Percentiles rank a stretch among this genome's conserved stretches.
These are phyloP conservation scores for Fraxinus anomala DNA, from an alignment of 257 asterid species.

Conservation along the genomic window DNA sequence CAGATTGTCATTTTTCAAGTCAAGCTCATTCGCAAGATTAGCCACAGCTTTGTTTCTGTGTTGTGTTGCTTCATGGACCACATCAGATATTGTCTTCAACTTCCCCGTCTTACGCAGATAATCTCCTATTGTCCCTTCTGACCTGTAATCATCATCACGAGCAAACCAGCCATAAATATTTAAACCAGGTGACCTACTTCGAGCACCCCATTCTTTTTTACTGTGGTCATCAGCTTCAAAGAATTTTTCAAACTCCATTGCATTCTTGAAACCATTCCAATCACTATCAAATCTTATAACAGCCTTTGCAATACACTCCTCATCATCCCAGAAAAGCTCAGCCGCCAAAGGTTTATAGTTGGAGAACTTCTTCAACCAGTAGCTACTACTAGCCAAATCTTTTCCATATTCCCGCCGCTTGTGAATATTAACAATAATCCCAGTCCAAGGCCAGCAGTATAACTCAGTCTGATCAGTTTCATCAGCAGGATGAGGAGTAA, in stretches of 20 bases:
- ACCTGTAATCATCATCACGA: conserved; percentile 54
- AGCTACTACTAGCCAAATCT: conserved; percentile 28
- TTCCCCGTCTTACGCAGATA: conserved; percentile 50
- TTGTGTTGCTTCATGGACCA: conserved; percentile 43
- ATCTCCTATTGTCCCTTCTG: conserved; percentile 59
- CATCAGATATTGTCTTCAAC: conserved; percentile 51
- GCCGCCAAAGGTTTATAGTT: conserved; percentile 54
- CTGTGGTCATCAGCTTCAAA: conserved; percentile 48
- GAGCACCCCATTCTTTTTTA: conserved; percentile 54
- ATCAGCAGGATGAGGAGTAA: conserved; percentile 34
- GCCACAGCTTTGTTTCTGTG: conserved; percentile 54
- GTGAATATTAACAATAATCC: conserved; percentile 55
- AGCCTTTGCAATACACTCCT: conserved; percentile 39
- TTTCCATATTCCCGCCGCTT: conserved; percentile 34
- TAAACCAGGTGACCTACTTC: conserved; percentile 32
- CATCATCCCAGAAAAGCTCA: conserved; percentile 47
- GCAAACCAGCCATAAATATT: conserved; percentile 68
- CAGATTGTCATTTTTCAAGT: conserved; percentile 64
- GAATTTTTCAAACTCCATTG: conserved; percentile 61
- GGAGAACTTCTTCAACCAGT: conserved; percentile 51
- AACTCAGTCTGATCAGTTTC: conserved; percentile 51
- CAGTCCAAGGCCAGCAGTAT: conserved; percentile 90
- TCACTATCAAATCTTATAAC: conserved; percentile 52
- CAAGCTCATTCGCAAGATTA: conserved; percentile 66
- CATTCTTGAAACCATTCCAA: conserved; percentile 67